Evolutionary conservation across 2,329 filamentous ascomycete species (phyloP).

Genomic region (Colletotrichum tamarilloi): DNA sequence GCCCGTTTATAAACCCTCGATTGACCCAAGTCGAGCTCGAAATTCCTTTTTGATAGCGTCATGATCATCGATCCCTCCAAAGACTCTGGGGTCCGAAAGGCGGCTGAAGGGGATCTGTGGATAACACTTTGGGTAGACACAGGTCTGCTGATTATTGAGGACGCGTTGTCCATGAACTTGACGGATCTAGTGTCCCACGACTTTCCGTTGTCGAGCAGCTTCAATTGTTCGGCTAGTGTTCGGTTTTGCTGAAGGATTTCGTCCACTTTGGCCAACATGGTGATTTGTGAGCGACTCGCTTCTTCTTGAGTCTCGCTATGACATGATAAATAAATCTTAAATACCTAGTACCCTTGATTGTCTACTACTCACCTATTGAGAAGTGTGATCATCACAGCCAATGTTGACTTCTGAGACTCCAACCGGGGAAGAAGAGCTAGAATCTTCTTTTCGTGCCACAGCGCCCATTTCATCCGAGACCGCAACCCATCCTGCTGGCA

Average conservation of each 20-base stretch:
- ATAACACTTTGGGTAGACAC: neutral
- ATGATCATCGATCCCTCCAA: neutral
- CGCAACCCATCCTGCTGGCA: neutral
- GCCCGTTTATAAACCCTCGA: neutral
- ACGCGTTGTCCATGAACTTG: neutral
- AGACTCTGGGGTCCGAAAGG: rapidly evolving
- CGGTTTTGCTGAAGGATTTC: neutral
- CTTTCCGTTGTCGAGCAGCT: neutral
- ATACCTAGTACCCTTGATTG: rapidly evolving
- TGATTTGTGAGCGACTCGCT: neutral
- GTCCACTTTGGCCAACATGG: neutral
- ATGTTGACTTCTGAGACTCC: neutral
- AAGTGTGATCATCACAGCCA: neutral
- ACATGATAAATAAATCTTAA: rapidly evolving
- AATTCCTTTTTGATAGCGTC: neutral
- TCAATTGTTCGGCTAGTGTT: neutral
- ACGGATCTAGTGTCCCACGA: neutral
- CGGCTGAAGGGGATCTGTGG: neutral
- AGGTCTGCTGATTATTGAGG: neutral
- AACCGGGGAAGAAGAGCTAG: neutral
- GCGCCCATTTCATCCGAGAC: neutral
- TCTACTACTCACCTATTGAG: neutral
- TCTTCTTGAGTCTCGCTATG: neutral
- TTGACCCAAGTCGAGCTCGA: neutral
- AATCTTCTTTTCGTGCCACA: neutral